Evolutionary conservation across 2,329 filamentous ascomycete species (phyloP).

Genomic region (Ramularia collo-cygni): DNA sequence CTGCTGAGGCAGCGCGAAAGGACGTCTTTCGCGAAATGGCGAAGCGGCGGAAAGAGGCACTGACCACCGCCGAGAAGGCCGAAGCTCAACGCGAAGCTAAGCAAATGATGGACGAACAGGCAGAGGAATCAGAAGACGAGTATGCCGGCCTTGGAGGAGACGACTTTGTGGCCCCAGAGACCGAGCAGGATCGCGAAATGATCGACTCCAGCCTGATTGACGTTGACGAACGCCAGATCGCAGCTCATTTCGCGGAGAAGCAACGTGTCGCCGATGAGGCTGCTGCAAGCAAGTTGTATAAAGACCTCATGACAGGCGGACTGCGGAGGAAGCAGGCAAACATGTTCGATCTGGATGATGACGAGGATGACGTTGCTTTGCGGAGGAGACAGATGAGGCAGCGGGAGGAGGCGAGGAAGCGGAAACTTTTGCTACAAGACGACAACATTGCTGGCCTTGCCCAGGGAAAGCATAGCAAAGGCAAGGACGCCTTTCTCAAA

Average conservation of each 20-base stretch:
- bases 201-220: slow-evolving; percentile 75
- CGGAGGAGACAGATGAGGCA: slow-evolving; percentile 73
- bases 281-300: slow-evolving; percentile 82
- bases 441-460: slow-evolving; percentile 81
- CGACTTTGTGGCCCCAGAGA: slow-evolving; percentile 67
- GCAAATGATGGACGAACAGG: slow-evolving; percentile 86
- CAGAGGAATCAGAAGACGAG: slow-evolving; percentile 96
- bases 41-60: slow-evolving; percentile 52
- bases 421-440: slow-evolving; percentile 77
- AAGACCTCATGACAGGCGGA: slow-evolving; percentile 83
- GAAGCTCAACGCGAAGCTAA: slow-evolving; percentile 70
- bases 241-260: slow-evolving; percentile 78
- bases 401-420: slow-evolving; percentile 83
- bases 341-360: slow-evolving; percentile 63
- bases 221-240: slow-evolving; percentile 73
- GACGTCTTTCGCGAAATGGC: slow-evolving; percentile 63
- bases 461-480: slow-evolving; percentile 47
- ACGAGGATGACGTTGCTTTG: slow-evolving; percentile 76
- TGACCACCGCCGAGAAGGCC: slow-evolving; percentile 31
- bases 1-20: slow-evolving; percentile 33
- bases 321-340: slow-evolving; percentile 73
- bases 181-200: slow-evolving; percentile 73
- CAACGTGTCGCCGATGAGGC: slow-evolving; percentile 77
- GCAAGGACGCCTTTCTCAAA: slow-evolving; percentile 77
- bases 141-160: slow-evolving; percentile 94